Base-by-base conservation (phyloP, 371 early-diverging fungal genomes). In the Syncephalastrum sp. region DNA sequence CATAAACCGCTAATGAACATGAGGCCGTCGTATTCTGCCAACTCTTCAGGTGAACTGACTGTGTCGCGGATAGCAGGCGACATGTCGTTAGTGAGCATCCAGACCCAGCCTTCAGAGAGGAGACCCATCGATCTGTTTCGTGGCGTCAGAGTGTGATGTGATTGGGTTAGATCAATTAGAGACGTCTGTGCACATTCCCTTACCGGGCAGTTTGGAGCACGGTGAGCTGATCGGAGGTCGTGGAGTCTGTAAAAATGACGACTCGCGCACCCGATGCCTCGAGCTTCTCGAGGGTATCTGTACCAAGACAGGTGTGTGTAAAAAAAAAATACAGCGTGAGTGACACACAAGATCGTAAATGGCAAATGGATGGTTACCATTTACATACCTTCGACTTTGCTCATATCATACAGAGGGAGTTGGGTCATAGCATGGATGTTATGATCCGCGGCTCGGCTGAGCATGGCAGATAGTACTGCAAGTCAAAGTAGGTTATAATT, bases 1-100 rank as follows among this genome's bases (percentile, higher is more conserved):
- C 73, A 75, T 66, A 72, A 62, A 23, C 69, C 70, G 59, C 68
- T 69, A 62, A 75, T 70, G 51, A 72, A 70, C 70, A 75, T 75
- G 64, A 75, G 70, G 38, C 76, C 76, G 49, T 75, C 65, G 53
- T 70, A 72, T 23, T 52, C 42, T 15, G 42, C 57, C 45, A 70
- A 23, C 13, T 72, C 70, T 46, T 68, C 65, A 19, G 50, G 53
- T 4, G 57, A 33, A 10, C 50, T 10, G 4, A 53, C 56, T 33
- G 50, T 53, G 10, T 63, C 62, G 10, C 59, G 56, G 29, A 75
- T 47, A 5, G 60, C 67, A 13, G 64, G 61, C 4, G 72, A 61
- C 42, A 72, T 50, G 52, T 75, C 68, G 25, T 75, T 70, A 27
- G 72, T 66, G 7, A 72, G 25, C 46, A 75, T 69, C 76, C 76